Percentiles rank a stretch among this genome's conserved stretches.
These are phyloP conservation scores for Tuber borchii DNA, from an alignment of 495 filamentous ascomycete genomes.

Conservation along the genomic window DNA sequence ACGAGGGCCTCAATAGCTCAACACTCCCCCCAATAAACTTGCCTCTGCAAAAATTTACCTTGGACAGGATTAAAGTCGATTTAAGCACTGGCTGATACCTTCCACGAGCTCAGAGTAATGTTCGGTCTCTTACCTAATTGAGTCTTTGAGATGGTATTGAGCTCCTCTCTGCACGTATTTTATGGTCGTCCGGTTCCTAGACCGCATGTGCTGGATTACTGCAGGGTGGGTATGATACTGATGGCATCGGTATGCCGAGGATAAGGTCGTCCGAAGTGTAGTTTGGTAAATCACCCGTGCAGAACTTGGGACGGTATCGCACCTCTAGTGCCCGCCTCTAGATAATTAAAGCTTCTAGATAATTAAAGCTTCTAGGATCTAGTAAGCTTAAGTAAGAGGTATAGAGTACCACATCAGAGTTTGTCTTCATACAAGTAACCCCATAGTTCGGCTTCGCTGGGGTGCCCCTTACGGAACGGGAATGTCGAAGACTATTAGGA, in stretches of 20 bases:
- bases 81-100: neutral
- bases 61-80: neutral
- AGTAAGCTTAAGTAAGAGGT: neutral
- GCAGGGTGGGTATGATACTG: neutral
- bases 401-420: neutral
- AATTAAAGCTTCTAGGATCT: neutral
- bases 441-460: neutral
- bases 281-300: neutral
- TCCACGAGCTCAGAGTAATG: neutral
- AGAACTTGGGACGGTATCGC: neutral
- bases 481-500: neutral
- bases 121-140: neutral
- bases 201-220: neutral
- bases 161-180: neutral
- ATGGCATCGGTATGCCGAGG: neutral
- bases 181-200: neutral
- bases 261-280: neutral
- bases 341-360: neutral
- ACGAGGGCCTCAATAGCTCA: neutral
- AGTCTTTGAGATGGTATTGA: neutral
- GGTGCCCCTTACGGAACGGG: neutral
- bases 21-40: neutral
- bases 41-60: neutral
- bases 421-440: neutral
- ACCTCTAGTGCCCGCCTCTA: neutral